Evolutionary conservation across 2,329 filamentous ascomycete species (phyloP).

Genomic region (Apiospora hydei): DNA sequence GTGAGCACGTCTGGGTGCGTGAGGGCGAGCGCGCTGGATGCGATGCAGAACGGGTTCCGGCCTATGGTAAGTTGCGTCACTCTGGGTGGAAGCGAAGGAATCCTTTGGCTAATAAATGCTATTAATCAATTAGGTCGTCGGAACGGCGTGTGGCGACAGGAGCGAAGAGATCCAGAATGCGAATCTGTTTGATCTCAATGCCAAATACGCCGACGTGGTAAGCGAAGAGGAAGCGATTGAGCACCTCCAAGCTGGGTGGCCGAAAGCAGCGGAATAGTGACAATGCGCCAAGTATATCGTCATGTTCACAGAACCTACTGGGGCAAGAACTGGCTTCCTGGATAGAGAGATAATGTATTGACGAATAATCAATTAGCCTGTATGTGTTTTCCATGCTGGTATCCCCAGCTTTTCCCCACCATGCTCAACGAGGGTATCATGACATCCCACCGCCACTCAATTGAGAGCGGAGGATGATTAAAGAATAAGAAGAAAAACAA

Average conservation of each 20-base stretch:
- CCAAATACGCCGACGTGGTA: slow-evolving; percentile 56
- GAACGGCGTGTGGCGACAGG: slow-evolving; percentile 53
- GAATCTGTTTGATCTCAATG: slow-evolving; percentile 53
- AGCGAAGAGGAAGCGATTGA: slow-evolving; percentile 49
- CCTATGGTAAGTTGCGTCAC: slow-evolving; percentile 47
- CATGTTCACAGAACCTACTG: neutral
- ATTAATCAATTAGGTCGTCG: slow-evolving; percentile 45
- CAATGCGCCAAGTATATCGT: neutral
- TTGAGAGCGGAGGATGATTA: neutral
- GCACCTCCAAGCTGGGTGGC: slow-evolving; percentile 47
- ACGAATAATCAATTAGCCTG: neutral
- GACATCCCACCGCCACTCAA: neutral
- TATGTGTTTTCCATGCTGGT: neutral
- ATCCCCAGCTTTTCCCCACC: neutral
- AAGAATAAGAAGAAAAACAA: neutral
- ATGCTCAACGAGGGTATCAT: slow-evolving; percentile 23
- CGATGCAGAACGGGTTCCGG: slow-evolving; percentile 52
- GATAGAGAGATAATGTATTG: neutral
- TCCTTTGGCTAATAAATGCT: too few species aligned
- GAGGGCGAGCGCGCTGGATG: slow-evolving; percentile 51
- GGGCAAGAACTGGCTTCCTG: too few species aligned
- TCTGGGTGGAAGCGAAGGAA: neutral
- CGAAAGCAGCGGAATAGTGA: neutral
- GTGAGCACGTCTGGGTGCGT: slow-evolving; percentile 57
- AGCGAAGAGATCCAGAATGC: slow-evolving; percentile 51